phyloP scores from a whole-genome alignment of 768 basidiomycete species.

The Pleurotus platypus region DNA sequence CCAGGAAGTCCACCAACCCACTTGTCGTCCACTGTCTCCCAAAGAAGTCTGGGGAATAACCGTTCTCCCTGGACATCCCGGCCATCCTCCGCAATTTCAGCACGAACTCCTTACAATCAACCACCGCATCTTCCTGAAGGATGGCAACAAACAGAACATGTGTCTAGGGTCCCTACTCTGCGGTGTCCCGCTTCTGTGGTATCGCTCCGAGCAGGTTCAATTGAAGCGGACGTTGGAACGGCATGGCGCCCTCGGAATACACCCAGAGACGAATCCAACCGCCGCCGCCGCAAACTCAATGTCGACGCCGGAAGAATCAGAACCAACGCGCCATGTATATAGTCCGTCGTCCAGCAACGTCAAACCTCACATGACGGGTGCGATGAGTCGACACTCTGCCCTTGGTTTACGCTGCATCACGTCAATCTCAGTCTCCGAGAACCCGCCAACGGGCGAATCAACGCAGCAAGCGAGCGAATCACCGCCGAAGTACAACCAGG shows the following conservation, averaged over 20 bases:
- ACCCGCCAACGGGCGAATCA: no score
- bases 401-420: no score
- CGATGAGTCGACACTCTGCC: no score
- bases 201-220: neutral
- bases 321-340: no score
- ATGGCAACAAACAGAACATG: neutral
- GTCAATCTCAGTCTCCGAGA: no score
- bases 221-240: neutral
- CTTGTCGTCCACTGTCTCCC: neutral
- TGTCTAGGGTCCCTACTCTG: neutral
- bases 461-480: no score
- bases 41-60: slow-evolving; percentile 2
- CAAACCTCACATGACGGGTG: no score
- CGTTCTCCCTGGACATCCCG: neutral
- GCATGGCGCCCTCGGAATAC: neutral
- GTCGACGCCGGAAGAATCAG: no score
- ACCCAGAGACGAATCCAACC: neutral
- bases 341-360: no score
- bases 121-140: neutral
- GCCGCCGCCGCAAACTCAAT: neutral
- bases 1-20: neutral
- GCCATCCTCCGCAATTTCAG: neutral
- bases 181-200: neutral
- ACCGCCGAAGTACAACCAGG: neutral
- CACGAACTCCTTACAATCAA: neutral